These are phyloP conservation scores for Hypoxylon sp. DNA, from an alignment of 2,329 filamentous ascomycete species.

Conservation along the genomic window DNA sequence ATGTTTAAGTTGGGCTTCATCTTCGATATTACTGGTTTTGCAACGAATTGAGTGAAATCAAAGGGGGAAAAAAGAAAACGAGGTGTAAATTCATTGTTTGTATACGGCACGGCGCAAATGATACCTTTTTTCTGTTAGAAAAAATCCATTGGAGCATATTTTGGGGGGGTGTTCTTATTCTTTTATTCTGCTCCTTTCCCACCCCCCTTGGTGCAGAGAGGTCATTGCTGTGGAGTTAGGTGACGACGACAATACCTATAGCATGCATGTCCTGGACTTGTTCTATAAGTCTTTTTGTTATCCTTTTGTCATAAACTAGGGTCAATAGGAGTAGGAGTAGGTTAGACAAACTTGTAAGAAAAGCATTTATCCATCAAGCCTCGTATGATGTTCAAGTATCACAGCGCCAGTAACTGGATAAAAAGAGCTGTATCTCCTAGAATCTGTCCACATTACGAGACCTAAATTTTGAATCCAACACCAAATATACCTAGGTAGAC, in stretches of 20 bases:
- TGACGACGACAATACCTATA: slow-evolving; percentile 26
- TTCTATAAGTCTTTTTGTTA: slow-evolving; percentile 14
- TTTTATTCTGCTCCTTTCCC: slow-evolving; percentile 17
- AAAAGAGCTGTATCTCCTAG: no score
- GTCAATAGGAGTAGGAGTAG: not conserved
- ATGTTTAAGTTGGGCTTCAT: slow-evolving; percentile 14
- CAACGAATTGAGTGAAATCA: slow-evolving; percentile 1
- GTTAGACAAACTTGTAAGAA: slow-evolving; percentile 2
- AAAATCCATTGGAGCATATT: slow-evolving; percentile 26
- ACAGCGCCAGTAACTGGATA: no score
- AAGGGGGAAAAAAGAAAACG: slow-evolving; percentile 1
- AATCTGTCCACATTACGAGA: no score
- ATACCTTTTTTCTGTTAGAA: slow-evolving; percentile 38
- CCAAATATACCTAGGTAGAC: no score
- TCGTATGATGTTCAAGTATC: no score
- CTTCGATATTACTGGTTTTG: not conserved
- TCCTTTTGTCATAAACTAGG: slow-evolving; percentile 14
- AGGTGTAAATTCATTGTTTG: slow-evolving; percentile 26
- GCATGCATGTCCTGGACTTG: slow-evolving; percentile 8
- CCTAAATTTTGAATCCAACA: no score
- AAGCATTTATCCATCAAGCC: slow-evolving; percentile 4
- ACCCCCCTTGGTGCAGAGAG: slow-evolving; percentile 10
- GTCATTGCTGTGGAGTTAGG: slow-evolving; percentile 30
- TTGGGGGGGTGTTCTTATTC: not conserved
- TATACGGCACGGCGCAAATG: slow-evolving; percentile 39